Base-by-base conservation (phyloP, 2,329 filamentous ascomycete species). In the Monilinia laxa region DNA sequence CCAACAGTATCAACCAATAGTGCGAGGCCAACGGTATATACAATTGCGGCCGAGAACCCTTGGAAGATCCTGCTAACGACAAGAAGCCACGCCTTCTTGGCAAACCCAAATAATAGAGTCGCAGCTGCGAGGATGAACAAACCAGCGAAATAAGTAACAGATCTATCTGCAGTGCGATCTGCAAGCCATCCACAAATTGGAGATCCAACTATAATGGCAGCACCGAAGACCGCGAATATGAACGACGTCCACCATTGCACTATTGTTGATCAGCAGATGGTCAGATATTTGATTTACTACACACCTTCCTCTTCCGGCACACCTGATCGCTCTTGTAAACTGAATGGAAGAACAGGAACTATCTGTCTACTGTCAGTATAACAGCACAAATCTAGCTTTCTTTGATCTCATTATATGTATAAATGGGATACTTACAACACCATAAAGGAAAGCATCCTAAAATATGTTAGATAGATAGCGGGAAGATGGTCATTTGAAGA, bases 11-110 rank as follows among this genome's bases (percentile, higher is more conserved):
- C 90, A 1, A 87, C 87, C 14, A 92, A 73, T 35, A 92, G 77
- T 0, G 90, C 90, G 38, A 90, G 80, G 0, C 90, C 90, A 0
- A 90, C 87, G 0, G 86, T 87, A 88, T 89, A 92, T 12, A 92
- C 89, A 1, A 91, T 84, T 2, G 87, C 87, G 1, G 88, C 88
- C 28, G 86, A 87, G 10, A 68, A 52, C 16, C 68, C 68, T 57
- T 67, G 67, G 11, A 68, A 53, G 12, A 68, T 35, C 49, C 67
- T 51, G 20, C 51, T 62, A 53, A 68, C 11, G 20, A 67, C 47
- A 18, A 68, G 59, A 51, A 58, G 25, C 53, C 40, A 31, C 38
- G 62, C 56, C 2, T 16, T 51, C n/a, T 53, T 45, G n/a, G 56
- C 67, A 18, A 91, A 79, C 70, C 88, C 90, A 1, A 93, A 80